Evolutionary conservation across 2,329 filamentous ascomycete species (phyloP).

Genomic region (Colletotrichum sp.): DNA sequence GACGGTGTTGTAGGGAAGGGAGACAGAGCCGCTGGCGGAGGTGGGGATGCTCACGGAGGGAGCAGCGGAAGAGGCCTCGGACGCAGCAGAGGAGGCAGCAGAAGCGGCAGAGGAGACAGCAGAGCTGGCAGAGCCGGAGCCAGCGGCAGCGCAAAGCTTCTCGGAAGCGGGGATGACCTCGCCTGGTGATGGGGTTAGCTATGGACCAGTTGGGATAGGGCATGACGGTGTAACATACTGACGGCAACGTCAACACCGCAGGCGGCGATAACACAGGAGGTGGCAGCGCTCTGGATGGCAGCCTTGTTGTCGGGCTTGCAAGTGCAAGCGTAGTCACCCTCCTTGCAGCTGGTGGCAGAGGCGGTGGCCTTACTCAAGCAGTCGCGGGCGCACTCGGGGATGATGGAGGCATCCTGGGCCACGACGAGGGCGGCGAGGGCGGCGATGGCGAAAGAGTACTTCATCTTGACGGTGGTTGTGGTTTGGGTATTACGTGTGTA

Average conservation of each 20-base stretch:
- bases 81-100: background rate
- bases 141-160: constrained; percentile 34
- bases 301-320: constrained; percentile 40
- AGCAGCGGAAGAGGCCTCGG: background rate
- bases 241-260: constrained; percentile 42
- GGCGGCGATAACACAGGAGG: constrained; percentile 36
- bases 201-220: too few relatives aligned
- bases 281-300: constrained; percentile 34
- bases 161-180: constrained; percentile 42
- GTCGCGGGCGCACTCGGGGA: constrained; percentile 40
- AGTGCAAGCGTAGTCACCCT: constrained; percentile 32
- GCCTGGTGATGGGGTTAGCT: constrained; percentile 28
- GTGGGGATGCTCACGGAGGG: constrained; percentile 9
- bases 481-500: constrained; percentile 4
- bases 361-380: constrained; percentile 38
- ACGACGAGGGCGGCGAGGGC: constrained; percentile 36
- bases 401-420: constrained; percentile 26
- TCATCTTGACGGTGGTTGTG: constrained; percentile 18
- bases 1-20: background rate
- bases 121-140: background rate
- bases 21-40: background rate
- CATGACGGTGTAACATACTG: constrained; percentile 32
- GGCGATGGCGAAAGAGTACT: constrained; percentile 28
- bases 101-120: background rate
- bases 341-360: constrained; percentile 33